Percentiles rank a stretch among this genome's conserved stretches.
phyloP scores from a whole-genome alignment of 2,329 filamentous ascomycete species.

The Tympanopsis confertula region DNA sequence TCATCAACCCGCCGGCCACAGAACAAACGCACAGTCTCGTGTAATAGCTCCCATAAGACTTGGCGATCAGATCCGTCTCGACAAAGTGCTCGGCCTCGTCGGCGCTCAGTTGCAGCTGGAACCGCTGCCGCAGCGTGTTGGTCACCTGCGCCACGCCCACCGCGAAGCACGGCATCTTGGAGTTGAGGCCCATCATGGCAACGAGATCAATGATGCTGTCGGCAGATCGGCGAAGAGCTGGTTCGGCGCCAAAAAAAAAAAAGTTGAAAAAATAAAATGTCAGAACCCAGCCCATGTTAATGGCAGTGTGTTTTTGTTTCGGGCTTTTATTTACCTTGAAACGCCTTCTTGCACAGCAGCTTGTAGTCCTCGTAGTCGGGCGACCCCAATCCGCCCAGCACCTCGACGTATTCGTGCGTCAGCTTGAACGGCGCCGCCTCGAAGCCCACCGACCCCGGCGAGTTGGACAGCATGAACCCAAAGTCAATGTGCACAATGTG shows the following conservation, averaged over 20 bases:
- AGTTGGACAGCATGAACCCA: conserved; percentile 82
- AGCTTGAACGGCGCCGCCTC: conserved; percentile 81
- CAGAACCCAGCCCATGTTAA: conserved; percentile 5
- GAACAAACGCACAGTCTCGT: conserved; percentile 58
- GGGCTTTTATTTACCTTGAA: conserved; percentile 50
- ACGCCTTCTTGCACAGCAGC: conserved; percentile 68
- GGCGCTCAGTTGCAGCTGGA: conserved; percentile 72
- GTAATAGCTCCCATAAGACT: conserved; percentile 78
- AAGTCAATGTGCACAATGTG: conserved; percentile 86
- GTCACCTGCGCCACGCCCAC: conserved; percentile 64
- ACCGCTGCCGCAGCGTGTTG: conserved; percentile 57
- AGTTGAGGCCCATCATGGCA: conserved; percentile 72
- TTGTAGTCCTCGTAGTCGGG: conserved; percentile 67
- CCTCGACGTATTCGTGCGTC: conserved; percentile 75
- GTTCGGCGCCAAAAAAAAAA: no score
- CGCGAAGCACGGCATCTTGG: conserved; percentile 74
- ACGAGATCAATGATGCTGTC: conserved; percentile 74
- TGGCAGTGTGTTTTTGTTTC: not conserved
- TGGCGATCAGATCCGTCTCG: conserved; percentile 66
- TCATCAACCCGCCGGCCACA: not conserved
- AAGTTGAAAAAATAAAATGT: no score
- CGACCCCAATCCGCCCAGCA: conserved; percentile 62
- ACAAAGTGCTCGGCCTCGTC: conserved; percentile 75
- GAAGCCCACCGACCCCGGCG: conserved; percentile 72
- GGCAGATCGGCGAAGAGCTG: conserved; percentile 64